These are phyloP conservation scores for Yamadazyma membranifaciens DNA, from an alignment of 1,139 yeast species.

Conservation along the genomic window DNA sequence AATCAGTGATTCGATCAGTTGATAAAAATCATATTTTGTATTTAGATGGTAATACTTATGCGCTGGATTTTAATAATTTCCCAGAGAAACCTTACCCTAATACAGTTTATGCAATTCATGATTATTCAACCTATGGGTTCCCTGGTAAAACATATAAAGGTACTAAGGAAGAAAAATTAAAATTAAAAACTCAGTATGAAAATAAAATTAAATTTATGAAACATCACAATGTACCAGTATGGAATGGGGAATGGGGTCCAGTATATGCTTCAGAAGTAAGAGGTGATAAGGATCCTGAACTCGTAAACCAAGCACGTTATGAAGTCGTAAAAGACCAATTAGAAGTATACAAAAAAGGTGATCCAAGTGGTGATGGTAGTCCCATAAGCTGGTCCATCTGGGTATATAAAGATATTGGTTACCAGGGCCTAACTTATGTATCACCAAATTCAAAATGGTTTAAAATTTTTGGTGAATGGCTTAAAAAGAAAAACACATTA, in stretches of 20 bases:
- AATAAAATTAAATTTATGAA: slow-evolving; percentile 42
- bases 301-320: slow-evolving; percentile 36
- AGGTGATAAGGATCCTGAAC: slow-evolving; percentile 35
- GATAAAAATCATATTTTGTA: slow-evolving; percentile 46
- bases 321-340: slow-evolving; percentile 42
- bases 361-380: slow-evolving; percentile 41
- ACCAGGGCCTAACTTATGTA: slow-evolving; percentile 45
- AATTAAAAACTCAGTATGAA: slow-evolving; percentile 32
- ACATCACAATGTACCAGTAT: slow-evolving; percentile 40
- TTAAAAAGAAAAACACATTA: slow-evolving; percentile 37
- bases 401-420: slow-evolving; percentile 51
- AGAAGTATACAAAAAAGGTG: slow-evolving; percentile 36
- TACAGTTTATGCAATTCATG: slow-evolving; percentile 47
- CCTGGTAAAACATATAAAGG: slow-evolving; percentile 38
- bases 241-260: slow-evolving; percentile 54
- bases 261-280: slow-evolving; percentile 42
- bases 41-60: slow-evolving; percentile 47
- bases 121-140: slow-evolving; percentile 42
- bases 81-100: slow-evolving; percentile 36
- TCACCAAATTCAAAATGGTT: slow-evolving; percentile 42
- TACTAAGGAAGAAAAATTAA: slow-evolving; percentile 26
- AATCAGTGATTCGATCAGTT: slow-evolving; percentile 32
- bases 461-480: slow-evolving; percentile 36
- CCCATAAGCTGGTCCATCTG: slow-evolving; percentile 50
- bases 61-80: slow-evolving; percentile 46